A percentile compares a stretch with the other conserved stretches of the same genome.
Evolutionary conservation across 2,329 filamentous ascomycete species (phyloP).

Genomic region (Colletotrichum sp.): DNA sequence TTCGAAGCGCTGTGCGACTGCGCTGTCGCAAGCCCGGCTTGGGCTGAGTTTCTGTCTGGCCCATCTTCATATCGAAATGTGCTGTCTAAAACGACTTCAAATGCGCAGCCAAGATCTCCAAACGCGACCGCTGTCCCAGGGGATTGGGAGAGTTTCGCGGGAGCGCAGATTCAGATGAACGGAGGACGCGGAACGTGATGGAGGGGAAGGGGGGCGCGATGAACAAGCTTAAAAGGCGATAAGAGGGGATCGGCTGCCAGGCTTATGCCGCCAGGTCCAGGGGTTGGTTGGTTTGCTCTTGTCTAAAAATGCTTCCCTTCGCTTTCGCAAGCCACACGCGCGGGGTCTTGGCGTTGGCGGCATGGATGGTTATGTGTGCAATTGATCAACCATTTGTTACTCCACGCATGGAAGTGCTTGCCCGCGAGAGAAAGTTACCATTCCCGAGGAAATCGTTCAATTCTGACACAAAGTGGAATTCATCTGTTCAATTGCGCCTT

Average conservation of each 20-base stretch:
- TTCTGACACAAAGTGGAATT: neutral
- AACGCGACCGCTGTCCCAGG: neutral
- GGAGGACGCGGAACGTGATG: neutral
- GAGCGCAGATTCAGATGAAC: neutral
- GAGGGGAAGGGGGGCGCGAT: neutral
- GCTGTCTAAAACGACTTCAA: neutral
- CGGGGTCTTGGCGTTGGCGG: neutral
- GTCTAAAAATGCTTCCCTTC: neutral
- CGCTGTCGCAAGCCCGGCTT: neutral
- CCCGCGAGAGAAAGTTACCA: neutral
- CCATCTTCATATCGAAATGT: neutral
- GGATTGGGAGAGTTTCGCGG: neutral
- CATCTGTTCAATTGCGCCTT: neutral
- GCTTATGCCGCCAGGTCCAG: neutral
- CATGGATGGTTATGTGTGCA: neutral
- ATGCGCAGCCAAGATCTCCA: neutral
- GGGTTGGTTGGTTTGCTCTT: neutral
- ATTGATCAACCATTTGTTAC: neutral
- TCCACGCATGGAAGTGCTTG: neutral
- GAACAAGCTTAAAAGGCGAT: neutral
- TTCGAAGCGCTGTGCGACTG: neutral
- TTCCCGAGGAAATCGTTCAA: neutral
- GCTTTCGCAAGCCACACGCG: neutral
- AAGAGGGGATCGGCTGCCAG: neutral
- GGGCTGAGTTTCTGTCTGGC: neutral